Base-by-base conservation (phyloP, 306 rosid genomes). In the Senna siamea region DNA sequence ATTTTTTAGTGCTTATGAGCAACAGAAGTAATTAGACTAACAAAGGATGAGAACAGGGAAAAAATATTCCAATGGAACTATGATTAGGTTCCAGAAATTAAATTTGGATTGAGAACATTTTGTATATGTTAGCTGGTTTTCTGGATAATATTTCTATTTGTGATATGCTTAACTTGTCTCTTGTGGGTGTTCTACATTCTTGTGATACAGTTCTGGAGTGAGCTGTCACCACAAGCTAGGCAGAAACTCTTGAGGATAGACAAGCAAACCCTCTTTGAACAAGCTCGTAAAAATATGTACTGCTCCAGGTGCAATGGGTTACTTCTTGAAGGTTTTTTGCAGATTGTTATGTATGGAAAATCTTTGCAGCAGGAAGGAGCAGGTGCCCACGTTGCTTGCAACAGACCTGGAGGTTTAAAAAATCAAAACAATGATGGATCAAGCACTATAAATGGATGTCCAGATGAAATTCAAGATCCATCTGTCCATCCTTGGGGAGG, bases 401-500 rank as follows among this genome's bases (percentile, higher is more conserved):
- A 76, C 60, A 84, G 77, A 78, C 56, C 82, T 34, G 80, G 82
- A 65, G 84, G 79, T 63, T 76, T 81, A 74, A 92, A 76, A 83
- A 84, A 71, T 74, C 96, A 84, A 61, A 82, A 77, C 30, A 78
- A 81, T 53, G 85, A 82, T 51, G 92, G 87, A 37, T 86, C 83
- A 52, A 81, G 57, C 47, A 34, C 79, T 68, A 76, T 64, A 2
- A 86, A 74, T 75, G 92, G 88, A 59, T 79, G 86, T 78, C 85
- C 80, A 65, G 99, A 92, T 63, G 99, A 92, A 84, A 82, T 83
- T 74, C 96, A 85, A 74, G 98, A 95, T 78, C 98, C 99, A 22
- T 87, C 99, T 60, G 83, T 86, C 76, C 99, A 83, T 86, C 97
- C 99, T 81, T 95, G 99, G 99, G 99, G 99, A 73, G 99, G 98